A percentile compares a stretch with the other conserved stretches of the same genome.
Evolutionary conservation across 2,329 filamentous ascomycete species (phyloP).

Genomic region (Microcera coccophila): DNA sequence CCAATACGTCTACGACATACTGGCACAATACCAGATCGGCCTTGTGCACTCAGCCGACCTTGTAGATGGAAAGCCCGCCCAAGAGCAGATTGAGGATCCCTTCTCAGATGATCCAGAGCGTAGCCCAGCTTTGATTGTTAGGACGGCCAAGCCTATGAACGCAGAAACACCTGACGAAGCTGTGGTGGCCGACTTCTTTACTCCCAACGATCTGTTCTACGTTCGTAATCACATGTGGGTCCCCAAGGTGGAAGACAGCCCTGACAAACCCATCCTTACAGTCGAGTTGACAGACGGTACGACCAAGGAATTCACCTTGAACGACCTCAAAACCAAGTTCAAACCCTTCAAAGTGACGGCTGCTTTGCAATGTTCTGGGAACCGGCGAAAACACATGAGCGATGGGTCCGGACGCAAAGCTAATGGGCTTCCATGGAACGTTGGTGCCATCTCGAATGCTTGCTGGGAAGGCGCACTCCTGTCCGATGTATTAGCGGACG

Average conservation of each 20-base stretch:
- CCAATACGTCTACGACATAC: constrained; percentile 60
- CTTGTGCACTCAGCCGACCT: constrained; percentile 57
- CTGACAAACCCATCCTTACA: constrained; percentile 43
- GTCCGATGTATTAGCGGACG: constrained; percentile 53
- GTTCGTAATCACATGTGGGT: constrained; percentile 64
- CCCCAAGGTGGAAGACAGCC: constrained; percentile 40
- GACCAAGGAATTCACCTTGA: constrained; percentile 49
- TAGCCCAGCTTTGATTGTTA: constrained; percentile 48
- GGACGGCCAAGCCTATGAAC: constrained; percentile 56
- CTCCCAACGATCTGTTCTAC: constrained; percentile 55
- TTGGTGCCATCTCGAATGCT: constrained; percentile 58
- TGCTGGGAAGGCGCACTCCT: constrained; percentile 56
- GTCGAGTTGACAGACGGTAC: constrained; percentile 55
- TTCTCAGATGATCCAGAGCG: constrained; percentile 52
- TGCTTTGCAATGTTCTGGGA: constrained; percentile 58
- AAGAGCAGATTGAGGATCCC: constrained; percentile 56
- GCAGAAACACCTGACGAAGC: constrained; percentile 54
- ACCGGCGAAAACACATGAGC: constrained; percentile 58
- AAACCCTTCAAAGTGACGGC: constrained; percentile 49
- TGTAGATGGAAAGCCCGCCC: constrained; percentile 51
- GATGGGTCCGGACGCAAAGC: constrained; percentile 40
- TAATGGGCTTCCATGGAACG: constrained; percentile 57
- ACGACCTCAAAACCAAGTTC: constrained; percentile 52
- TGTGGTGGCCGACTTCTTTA: constrained; percentile 49
- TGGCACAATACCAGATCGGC: constrained; percentile 62